A percentile compares a stretch with the other conserved stretches of the same genome.
Conservation (phyloP, 305 asterid genomes). For the Fraxinus paxiana region DNA sequence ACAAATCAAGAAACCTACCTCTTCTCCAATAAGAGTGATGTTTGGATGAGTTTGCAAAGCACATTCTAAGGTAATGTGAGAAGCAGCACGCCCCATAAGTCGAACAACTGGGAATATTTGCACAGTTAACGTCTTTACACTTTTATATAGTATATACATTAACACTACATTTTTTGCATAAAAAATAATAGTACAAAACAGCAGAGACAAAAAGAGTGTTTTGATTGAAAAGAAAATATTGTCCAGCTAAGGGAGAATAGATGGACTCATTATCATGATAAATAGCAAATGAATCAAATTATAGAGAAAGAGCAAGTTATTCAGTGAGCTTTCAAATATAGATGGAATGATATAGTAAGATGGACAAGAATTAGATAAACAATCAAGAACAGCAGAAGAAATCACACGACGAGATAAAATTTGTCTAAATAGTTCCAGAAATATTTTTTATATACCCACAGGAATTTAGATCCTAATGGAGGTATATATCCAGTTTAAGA, state of each 20-base stretch:
- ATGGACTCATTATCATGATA: background rate
- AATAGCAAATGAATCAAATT: background rate
- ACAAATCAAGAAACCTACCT: constrained; percentile 41
- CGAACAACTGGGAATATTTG: constrained; percentile 59
- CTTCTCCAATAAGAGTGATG: constrained; percentile 94
- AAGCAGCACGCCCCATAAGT: constrained; percentile 99
- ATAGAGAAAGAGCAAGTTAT: background rate
- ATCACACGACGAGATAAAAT: background rate
- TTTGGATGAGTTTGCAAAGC: constrained; percentile 97
- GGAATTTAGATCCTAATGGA: background rate
- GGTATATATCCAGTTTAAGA: background rate
- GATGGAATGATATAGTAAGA: background rate
- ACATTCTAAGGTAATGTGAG: constrained; percentile 96
- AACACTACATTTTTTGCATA: background rate
- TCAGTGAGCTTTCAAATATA: background rate
- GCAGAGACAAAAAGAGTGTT: background rate
- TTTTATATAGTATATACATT: background rate
- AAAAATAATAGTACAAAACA: background rate
- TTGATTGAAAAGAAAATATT: background rate
- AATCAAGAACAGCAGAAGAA: background rate
- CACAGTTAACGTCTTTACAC: constrained; percentile 8
- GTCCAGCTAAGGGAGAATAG: background rate
- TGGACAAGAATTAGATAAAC: constrained; percentile 13
- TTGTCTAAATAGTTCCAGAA: background rate
- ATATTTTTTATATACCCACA: background rate